Conservation (phyloP, 169 alveolate genomes). For the Cryptosporidium sp. region DNA sequence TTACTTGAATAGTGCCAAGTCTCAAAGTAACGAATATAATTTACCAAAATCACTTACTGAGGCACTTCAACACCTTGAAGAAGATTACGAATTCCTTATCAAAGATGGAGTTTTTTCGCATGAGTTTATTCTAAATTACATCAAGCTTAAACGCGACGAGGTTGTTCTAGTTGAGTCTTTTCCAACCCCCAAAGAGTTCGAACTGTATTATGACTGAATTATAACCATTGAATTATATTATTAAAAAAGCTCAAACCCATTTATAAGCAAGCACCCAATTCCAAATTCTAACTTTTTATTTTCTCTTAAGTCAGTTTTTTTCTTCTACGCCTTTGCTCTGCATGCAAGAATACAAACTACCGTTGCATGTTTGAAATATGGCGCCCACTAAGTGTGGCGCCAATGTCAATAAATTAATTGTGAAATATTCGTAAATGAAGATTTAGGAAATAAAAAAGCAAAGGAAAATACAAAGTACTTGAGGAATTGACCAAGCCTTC, state of each 20-base stretch:
- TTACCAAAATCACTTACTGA: conserved; percentile 61
- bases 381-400: conserved; percentile 14
- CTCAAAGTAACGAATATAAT: neutral
- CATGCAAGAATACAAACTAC: neutral
- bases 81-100: conserved; percentile 55
- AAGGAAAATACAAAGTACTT: neutral
- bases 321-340: neutral
- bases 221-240: neutral
- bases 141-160: conserved; percentile 59
- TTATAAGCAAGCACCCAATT: neutral
- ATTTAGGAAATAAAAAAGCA: neutral
- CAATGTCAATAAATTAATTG: neutral
- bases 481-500: neutral
- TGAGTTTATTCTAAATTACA: conserved; percentile 59
- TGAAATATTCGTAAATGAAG: neutral
- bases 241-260: neutral
- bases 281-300: neutral
- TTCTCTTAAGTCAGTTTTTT: too few relatives aligned
- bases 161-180: conserved; percentile 19
- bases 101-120: conserved; percentile 68
- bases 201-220: conserved; percentile 56
- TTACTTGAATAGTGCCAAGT: conserved; percentile 4
- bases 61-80: conserved; percentile 48
- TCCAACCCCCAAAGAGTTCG: conserved; percentile 74
- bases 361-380: neutral